Evolutionary conservation across 192 early-diverging fungal genomes (phyloP), one percentile per base, ranked within the genome.

Genomic region (Chytriomyces confervae): DNA sequence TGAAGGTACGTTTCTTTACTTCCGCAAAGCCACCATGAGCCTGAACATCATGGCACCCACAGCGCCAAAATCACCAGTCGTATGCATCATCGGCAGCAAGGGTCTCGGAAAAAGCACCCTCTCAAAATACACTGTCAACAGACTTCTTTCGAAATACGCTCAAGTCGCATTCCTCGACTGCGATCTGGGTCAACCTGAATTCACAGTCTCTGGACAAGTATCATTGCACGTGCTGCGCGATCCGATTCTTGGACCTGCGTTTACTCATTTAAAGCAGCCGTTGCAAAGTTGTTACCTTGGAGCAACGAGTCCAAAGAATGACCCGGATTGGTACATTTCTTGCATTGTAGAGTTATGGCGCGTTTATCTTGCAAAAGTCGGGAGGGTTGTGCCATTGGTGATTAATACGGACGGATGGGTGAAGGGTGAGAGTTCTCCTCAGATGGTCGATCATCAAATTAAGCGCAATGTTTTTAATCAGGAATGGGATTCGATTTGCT

Each of bases 351-450:
- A 92, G 43, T 81, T 99, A 50, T 77, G 90, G 6, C 76, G 80
- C 24, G 81, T 86, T 18, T 97, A 91, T 72, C 75, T 85, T 18
- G 66, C 78, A 20, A 84, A 91, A 63, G 16, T 86, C 53, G 5
- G 70, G 13, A 27, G 48, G 10, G 62, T 61, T 13, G 69, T 95
- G 46, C 96, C 97, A 5, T 81, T 99, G n/a, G 89, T 99, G 8
- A 89, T 99, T 49, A 99, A 99, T 81, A 98, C 95, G 3, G 92
- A 95, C 73, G 97, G 97, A 0, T 99, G 96, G 95, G 84, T 94
- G 48, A 95, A 91, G 79, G 96, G 92, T 89, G 62, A 65, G 43
- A 77, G 23, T 16, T 9, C 48, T 36, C 36, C 36, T 36, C 36
- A 36, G 36, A 36, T 36, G 36, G 36, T 36, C 36, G 36, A 36